A percentile compares a stretch with the other conserved stretches of the same genome.
Evolutionary conservation across 2,329 filamentous ascomycete genomes (phyloP).

Genomic region (Trichophyton benhamiae): DNA sequence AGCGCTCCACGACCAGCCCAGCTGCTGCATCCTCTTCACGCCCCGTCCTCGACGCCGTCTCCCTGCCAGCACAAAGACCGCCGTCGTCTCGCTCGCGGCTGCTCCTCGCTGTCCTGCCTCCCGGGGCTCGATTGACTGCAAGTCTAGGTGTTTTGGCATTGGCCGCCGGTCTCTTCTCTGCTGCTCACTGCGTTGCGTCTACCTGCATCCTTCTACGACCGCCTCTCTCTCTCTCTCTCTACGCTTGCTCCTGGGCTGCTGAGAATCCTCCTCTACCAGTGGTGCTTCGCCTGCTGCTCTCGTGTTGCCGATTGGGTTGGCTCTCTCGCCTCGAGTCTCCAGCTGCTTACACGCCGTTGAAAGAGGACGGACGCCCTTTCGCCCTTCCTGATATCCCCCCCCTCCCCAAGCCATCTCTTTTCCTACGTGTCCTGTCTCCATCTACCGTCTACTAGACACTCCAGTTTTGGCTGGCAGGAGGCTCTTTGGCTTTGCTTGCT

Average conservation of each 20-base stretch:
- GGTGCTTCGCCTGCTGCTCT: not conserved
- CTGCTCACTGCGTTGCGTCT: no score
- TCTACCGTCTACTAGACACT: not conserved
- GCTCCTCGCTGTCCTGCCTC: not conserved
- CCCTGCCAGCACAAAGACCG: no score
- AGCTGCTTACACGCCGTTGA: not conserved
- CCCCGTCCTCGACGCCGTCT: no score
- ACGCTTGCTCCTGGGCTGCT: no score
- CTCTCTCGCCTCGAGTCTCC: not conserved
- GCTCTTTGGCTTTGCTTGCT: not conserved
- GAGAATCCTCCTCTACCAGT: not conserved
- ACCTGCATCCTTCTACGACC: no score
- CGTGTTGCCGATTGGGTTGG: not conserved
- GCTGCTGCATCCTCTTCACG: no score
- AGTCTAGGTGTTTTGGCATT: no score
- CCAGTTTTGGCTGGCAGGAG: not conserved
- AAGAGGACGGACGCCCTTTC: not conserved
- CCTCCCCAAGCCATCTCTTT: not conserved
- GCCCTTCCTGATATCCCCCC: not conserved
- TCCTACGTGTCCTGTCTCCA: not conserved
- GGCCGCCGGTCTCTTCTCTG: no score
- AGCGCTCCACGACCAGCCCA: no score
- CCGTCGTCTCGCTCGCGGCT: not conserved
- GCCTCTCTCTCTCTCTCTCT: no score
- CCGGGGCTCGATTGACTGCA: not conserved